Conservation (phyloP, 2,329 filamentous ascomycete genomes). For the Teratosphaeria pseudoeucalypti region DNA sequence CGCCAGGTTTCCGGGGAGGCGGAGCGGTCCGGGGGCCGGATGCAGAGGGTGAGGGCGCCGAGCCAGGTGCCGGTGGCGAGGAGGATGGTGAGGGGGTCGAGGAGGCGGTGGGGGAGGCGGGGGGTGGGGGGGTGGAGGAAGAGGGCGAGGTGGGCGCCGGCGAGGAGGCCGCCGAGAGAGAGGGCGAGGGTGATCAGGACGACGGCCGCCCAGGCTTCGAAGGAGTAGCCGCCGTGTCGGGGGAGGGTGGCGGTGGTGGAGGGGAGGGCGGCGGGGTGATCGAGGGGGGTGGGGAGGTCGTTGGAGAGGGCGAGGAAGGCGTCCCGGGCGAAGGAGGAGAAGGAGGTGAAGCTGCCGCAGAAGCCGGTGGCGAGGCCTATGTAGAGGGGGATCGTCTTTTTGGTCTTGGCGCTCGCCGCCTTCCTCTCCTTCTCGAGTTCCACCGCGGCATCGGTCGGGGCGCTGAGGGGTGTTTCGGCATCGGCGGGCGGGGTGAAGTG, state of each 20-base stretch:
- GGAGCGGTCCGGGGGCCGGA: conserved; percentile 55
- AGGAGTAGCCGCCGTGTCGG: conserved; percentile 65
- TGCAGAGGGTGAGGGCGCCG: conserved; percentile 60
- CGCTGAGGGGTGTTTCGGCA: conserved; percentile 24
- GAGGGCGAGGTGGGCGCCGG: conserved; percentile 66
- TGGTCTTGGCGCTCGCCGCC: conserved; percentile 40
- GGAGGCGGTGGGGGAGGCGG: conserved; percentile 45
- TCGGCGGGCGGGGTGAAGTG: conserved; percentile 39
- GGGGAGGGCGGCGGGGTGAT: conserved; percentile 21
- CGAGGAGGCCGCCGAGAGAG: conserved; percentile 56
- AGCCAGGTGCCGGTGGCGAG: conserved; percentile 69
- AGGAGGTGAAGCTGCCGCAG: conserved; percentile 82
- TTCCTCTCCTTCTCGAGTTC: conserved; percentile 25
- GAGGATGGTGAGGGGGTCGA: conserved; percentile 55
- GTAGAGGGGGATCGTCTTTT: conserved; percentile 82
- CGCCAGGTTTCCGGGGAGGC: conserved; percentile 52
- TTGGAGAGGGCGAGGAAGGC: conserved; percentile 71
- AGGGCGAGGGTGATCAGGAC: conserved; percentile 62
- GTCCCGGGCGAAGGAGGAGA: conserved; percentile 77
- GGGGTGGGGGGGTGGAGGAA: conserved; percentile 49
- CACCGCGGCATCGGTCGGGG: conserved; percentile 9
- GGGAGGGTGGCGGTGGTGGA: conserved; percentile 23
- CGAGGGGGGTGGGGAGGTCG: conserved; percentile 48
- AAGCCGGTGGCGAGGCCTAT: conserved; percentile 79
- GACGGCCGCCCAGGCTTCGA: conserved; percentile 70